These are phyloP conservation scores for Streptanthus diversifolius DNA, from an alignment of 345 rosid species.

Conservation along the genomic window DNA sequence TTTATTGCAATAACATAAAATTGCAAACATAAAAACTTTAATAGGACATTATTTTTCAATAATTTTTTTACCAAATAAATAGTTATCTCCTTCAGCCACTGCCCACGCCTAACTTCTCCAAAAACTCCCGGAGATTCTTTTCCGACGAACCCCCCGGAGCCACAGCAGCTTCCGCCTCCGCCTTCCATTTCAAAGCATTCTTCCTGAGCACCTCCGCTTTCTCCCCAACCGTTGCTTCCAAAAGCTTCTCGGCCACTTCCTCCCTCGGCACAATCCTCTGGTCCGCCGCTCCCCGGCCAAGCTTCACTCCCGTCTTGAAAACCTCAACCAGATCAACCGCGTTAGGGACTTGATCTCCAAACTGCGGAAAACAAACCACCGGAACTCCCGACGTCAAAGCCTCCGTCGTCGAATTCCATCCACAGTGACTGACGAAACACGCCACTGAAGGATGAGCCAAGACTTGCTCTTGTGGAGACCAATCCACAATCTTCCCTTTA, in stretches of 20 bases:
- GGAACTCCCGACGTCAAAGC: conserved; percentile 63
- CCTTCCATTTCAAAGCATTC: conserved; percentile 55
- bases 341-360: conserved; percentile 75
- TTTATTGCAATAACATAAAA: too few species aligned
- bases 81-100: too few species aligned
- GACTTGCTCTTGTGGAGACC: conserved; percentile 30
- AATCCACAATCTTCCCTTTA: conserved; percentile 18
- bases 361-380: conserved; percentile 57
- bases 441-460: conserved; percentile 20
- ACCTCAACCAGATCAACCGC: conserved; percentile 56
- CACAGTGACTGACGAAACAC: conserved; percentile 23
- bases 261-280: conserved; percentile 47
- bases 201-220: conserved; percentile 48
- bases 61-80: too few species aligned
- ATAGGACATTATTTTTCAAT: too few species aligned
- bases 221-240: conserved; percentile 49
- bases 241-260: conserved; percentile 52
- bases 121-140: conserved; percentile 45
- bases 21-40: too few species aligned
- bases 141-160: conserved; percentile 66
- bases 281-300: conserved; percentile 58
- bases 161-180: conserved; percentile 52
- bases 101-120: conserved; percentile 40
- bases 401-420: conserved; percentile 49
- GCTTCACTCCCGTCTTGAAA: conserved; percentile 51